Base-by-base conservation (phyloP, 2,329 filamentous ascomycete species). In the Colletotrichum sp. region DNA sequence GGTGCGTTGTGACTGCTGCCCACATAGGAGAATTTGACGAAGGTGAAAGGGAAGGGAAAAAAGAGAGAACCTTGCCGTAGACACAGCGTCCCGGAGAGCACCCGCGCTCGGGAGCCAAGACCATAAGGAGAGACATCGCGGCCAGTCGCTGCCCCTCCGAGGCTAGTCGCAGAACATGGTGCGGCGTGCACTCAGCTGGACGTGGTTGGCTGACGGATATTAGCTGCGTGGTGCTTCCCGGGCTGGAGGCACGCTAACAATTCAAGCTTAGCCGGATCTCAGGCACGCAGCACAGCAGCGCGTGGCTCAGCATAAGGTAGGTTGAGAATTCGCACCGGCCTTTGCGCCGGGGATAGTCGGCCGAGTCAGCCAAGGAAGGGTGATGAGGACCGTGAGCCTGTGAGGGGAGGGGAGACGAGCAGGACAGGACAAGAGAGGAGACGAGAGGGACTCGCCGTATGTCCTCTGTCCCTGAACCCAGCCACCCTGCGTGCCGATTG, bases 231-330 rank as follows among this genome's bases (percentile, higher is more conserved):
- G 32, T 72, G 36, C 13, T 44, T 68, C 32, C 64, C 73, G 52
- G 39, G 70, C 59, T 64, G 28, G 44, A 73, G 57, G 74, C 34
- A 76, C 74, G 74, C 74, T 69, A 76, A 64, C 28, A 66, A 60
- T 65, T 74, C 70, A 76, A 76, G 74, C 74, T 73, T 69, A 68
- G 70, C 70, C 59, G 65, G 70, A 64, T 60, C 64, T 36, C 57
- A 68, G 69, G 69, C 59, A 19, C 16, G 36, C 36, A 44, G 36
- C 36, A 44, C 34, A 19, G 36, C 52, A 57, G 25, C 52, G 30
- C 32, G 66, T 64, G 71, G 66, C 71, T 64, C 63, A n/a, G 57
- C 28, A 16, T 68, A 25, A 25, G 4, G 25, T 25, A 57, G 36
- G 44, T 22, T 19, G 44, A 22, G 30, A 30, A 44, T 48, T 61